phyloP scores from a whole-genome alignment of 1,139 yeast species.

The Scheffersomyces parashehatae region DNA sequence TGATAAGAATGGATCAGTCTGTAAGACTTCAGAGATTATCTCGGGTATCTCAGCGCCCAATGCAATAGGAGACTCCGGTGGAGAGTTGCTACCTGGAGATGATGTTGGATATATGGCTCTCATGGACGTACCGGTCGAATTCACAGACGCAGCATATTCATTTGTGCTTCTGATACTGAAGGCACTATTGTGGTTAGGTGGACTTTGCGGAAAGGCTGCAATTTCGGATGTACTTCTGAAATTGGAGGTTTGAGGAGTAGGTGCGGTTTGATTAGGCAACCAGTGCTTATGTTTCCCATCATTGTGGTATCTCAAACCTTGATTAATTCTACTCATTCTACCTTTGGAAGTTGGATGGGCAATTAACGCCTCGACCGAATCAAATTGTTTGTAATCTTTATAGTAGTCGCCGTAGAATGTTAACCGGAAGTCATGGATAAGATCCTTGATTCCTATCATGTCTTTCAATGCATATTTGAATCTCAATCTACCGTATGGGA shows the following conservation, averaged over 20 bases:
- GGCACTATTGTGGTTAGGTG: not conserved
- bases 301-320: constrained; percentile 78
- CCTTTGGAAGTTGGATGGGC: constrained; percentile 71
- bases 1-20: constrained; percentile 19
- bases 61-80: constrained; percentile 21
- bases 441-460: constrained; percentile 72
- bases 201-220: constrained; percentile 19
- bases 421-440: constrained; percentile 70
- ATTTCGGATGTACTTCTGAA: constrained; percentile 31
- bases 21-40: constrained; percentile 29
- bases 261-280: constrained; percentile 49
- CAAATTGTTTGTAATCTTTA: constrained; percentile 76
- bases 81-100: constrained; percentile 22
- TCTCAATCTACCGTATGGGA: constrained; percentile 70
- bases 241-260: constrained; percentile 10
- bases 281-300: constrained; percentile 85
- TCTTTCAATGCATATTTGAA: constrained; percentile 69
- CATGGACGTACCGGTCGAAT: constrained; percentile 35
- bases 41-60: constrained; percentile 4
- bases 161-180: constrained; percentile 6
- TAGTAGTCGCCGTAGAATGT: constrained; percentile 73
- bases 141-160: constrained; percentile 32
- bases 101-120: constrained; percentile 34
- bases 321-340: constrained; percentile 70
- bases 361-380: constrained; percentile 69